These are phyloP conservation scores for Anthracocystis setariae DNA, from an alignment of 1,284 basidiomycete genomes.

Conservation along the genomic window DNA sequence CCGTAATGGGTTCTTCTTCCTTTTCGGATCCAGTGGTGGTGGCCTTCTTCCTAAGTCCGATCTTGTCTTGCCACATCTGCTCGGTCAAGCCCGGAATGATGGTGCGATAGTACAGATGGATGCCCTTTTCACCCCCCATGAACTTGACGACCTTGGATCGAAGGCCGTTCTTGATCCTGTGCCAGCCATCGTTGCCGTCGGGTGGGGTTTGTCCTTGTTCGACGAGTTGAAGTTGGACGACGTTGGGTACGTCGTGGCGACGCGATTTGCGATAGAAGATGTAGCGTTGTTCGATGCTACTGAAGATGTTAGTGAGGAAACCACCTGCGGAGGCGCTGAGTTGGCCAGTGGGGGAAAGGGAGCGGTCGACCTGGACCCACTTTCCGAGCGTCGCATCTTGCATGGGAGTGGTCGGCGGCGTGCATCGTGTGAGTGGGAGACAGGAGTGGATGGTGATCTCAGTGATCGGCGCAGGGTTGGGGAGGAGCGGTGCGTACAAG, in stretches of 20 bases:
- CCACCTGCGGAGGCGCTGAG: conserved; percentile 26
- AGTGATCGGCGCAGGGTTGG: conserved; percentile 70
- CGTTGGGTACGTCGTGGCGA: conserved; percentile 33
- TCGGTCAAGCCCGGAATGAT: not conserved
- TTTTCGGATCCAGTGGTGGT: too few species aligned
- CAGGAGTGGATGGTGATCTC: conserved; percentile 81
- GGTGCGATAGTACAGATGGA: conserved; percentile 55
- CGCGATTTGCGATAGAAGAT: conserved; percentile 59
- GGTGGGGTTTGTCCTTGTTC: conserved; percentile 37
- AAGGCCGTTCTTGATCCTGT: conserved; percentile 44
- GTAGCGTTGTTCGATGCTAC: conserved; percentile 47
- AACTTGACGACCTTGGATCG: conserved; percentile 31
- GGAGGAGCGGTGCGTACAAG: conserved; percentile 53
- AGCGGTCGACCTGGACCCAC: conserved; percentile 84
- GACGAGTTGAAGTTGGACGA: conserved; percentile 55
- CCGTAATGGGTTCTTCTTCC: conserved; percentile 45
- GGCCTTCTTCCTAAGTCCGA: conserved; percentile 16
- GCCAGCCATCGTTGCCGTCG: conserved; percentile 48
- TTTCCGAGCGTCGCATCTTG: conserved; percentile 82
- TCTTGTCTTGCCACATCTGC: conserved; percentile 9
- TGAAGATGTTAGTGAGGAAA: conserved; percentile 31
- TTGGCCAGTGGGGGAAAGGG: conserved; percentile 75
- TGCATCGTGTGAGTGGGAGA: conserved; percentile 75
- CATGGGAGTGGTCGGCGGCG: conserved; percentile 76
- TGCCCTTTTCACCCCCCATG: conserved; percentile 21